Base-by-base conservation (phyloP, 306 rosid genomes). In the Arachis hypogaea region DNA sequence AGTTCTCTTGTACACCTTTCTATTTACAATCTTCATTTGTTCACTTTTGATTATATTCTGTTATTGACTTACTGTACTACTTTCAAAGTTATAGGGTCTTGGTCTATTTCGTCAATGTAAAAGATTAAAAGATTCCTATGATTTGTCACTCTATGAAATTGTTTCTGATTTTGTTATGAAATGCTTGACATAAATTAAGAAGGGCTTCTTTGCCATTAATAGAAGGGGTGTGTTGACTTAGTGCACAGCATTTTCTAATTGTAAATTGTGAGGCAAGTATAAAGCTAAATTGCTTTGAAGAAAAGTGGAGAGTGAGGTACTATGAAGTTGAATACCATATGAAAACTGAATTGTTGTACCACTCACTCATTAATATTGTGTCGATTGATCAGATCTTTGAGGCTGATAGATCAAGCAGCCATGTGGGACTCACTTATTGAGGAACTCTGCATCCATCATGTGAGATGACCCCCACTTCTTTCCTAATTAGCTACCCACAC, bases 391-490 rank as follows among this genome's bases (percentile, higher is more conserved):
- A 81, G 81, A 81, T 81, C 71, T 59, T 12, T 69, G 71, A 61
- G 78, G 81, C 66, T 73, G 82, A 65, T 50, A 73, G 69, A 49
- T 45, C 33, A 71, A 33, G 38, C 4, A 33, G 38, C 80, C 74
- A 41, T 72, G 86, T 81, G 86, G 85, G 87, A 86, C 81, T 78
- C 77, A 73, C 90, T 46, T 22, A 56, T 71, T 80, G 50, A 69
- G 44, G 11, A 76, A 77, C 80, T 59, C 82, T 72, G 84, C 77
- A 66, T 72, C 40, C 38, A 64, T 76, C 78, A 50, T 80, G 82
- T 75, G 77, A 78, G 68, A 71, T 78, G 59, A 71, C 75, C 75
- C 60, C 61, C 56, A 71, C 59, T 63, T 59, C 63, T 73, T 6
- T 11, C 58, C 9, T 42, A 61, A 68, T 57, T 59, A 57, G 8